Evolutionary conservation across 164 flowering plant genomes (phyloP), one percentile per base, ranked within the genome.

Genomic region (Annona squamosa): DNA sequence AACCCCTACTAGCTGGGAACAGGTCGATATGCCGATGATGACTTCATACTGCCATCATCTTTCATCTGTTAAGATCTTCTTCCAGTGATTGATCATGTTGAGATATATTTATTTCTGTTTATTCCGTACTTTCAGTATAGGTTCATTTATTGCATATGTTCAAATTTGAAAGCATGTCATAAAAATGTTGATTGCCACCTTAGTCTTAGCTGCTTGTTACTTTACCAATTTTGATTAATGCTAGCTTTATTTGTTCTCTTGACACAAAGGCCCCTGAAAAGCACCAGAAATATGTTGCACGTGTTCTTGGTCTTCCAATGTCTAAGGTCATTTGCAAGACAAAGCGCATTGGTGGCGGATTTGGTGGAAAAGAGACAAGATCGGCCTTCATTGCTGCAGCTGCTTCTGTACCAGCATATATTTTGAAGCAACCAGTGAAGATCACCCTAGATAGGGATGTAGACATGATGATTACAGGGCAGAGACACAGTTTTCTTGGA

Each of bases 361-460:
- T 95, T 88, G 99, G 99, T 73, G 99, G 99, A 65, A 95, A 95
- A 84, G 99, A 95, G 80, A 93, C 98, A 72, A 85, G 98, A 67
- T 87, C 98, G 68, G 94, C 91, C 73, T 75, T 83, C 52, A 44
- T 90, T 82, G 90, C 93, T 79, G 98, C 98, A 68, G 97, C 81
- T 1, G 98, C 97, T 71, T 84, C 97, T 73, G 87, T 93, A 63
- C 97, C 99, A 67, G 82, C 98, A 61, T 95, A 86, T 84, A 80
- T 95, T 74, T 78, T 95, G 81, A 89, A 89, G 76, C 87, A 85
- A 65, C 97, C 93, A 4, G 98, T 95, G 48, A 95, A 93, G 78
- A 52, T 96, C 68, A 91, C 90, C 68, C 74, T 96, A 71, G 99
- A 96, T 75, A 85, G 99, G 70, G 99, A 96, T 79, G 71, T 82